Conservation (phyloP, 1,139 yeast species). For the Kluyveromyces marxianus region DNA sequence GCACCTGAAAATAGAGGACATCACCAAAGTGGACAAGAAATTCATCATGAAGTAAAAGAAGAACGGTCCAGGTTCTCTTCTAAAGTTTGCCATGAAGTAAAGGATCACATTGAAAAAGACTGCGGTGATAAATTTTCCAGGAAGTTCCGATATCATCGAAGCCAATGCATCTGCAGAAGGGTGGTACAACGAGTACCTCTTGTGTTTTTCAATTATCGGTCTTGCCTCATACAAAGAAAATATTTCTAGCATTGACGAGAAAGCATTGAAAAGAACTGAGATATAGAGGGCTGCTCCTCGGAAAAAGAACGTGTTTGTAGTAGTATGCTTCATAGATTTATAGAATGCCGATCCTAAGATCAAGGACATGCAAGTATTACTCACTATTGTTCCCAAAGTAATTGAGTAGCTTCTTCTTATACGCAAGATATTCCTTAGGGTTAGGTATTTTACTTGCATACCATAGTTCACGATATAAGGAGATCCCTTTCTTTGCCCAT, state of each 20-base stretch:
- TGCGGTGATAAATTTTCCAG: slow-evolving; percentile 50
- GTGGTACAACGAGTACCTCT: slow-evolving; percentile 64
- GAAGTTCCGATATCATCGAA: slow-evolving; percentile 59
- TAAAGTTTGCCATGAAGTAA: slow-evolving; percentile 62
- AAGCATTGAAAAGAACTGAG: slow-evolving; percentile 70
- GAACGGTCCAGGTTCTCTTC: slow-evolving; percentile 60
- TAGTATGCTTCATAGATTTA: slow-evolving; percentile 38
- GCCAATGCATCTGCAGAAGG: slow-evolving; percentile 76
- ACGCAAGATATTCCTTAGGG: slow-evolving; percentile 57
- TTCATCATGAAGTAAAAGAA: slow-evolving; percentile 56
- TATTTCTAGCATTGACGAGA: slow-evolving; percentile 67
- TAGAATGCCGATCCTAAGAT: slow-evolving; percentile 69
- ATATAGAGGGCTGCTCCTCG: slow-evolving; percentile 72
- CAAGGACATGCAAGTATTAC: slow-evolving; percentile 68
- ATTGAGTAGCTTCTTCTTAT: slow-evolving; percentile 60
- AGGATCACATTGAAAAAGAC: slow-evolving; percentile 52
- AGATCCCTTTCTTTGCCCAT: slow-evolving; percentile 44
- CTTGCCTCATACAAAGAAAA: slow-evolving; percentile 66
- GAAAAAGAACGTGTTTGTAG: slow-evolving; percentile 50
- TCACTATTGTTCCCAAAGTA: slow-evolving; percentile 49
- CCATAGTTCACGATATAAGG: slow-evolving; percentile 59
- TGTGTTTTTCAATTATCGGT: slow-evolving; percentile 73
- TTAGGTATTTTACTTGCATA: slow-evolving; percentile 57
- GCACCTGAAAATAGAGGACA: slow-evolving; percentile 68
- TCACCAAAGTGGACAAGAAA: slow-evolving; percentile 47